Evolutionary conservation across 2,329 filamentous ascomycete species (phyloP).

Genomic region (Polytolypa hystricis): DNA sequence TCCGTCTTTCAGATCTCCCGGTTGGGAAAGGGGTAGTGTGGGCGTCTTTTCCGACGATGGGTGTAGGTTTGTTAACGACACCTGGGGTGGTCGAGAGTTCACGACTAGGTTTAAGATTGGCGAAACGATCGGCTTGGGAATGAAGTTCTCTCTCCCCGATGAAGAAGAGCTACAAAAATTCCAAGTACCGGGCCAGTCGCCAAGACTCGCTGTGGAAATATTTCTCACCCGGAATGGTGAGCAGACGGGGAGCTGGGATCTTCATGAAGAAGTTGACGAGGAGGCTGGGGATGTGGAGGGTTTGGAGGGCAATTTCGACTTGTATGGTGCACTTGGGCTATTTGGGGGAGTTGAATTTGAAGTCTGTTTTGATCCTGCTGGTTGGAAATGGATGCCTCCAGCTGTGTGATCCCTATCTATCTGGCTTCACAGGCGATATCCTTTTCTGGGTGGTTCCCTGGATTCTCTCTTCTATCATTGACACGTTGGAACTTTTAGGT

Average conservation of each 20-base stretch:
- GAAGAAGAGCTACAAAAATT: conserved; percentile 24
- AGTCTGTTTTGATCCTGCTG: conserved; percentile 38
- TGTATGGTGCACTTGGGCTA: conserved; percentile 49
- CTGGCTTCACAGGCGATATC: background rate
- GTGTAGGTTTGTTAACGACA: conserved; percentile 51
- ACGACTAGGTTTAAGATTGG: conserved; percentile 41
- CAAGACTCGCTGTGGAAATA: conserved; percentile 36
- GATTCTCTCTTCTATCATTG: conserved; percentile 1
- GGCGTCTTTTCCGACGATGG: conserved; percentile 55
- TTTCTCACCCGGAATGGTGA: conserved; percentile 51
- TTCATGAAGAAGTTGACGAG: conserved; percentile 48
- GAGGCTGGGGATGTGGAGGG: conserved; percentile 50
- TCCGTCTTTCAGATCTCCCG: conserved; percentile 50
- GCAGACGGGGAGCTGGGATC: conserved; percentile 43
- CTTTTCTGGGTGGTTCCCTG: conserved; percentile 1
- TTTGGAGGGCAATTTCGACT: conserved; percentile 56
- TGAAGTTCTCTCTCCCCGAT: conserved; percentile 38
- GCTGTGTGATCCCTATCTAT: background rate
- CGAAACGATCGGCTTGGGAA: conserved; percentile 49
- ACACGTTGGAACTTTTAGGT: too few species aligned
- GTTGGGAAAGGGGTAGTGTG: conserved; percentile 52
- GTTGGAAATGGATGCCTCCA: conserved; percentile 35
- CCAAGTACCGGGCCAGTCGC: conserved; percentile 13
- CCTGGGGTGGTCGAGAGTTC: conserved; percentile 49
- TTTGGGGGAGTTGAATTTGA: conserved; percentile 54